phyloP scores from a whole-genome alignment of 352 stramenopile genomes.

The Aphanomyces invadans region DNA sequence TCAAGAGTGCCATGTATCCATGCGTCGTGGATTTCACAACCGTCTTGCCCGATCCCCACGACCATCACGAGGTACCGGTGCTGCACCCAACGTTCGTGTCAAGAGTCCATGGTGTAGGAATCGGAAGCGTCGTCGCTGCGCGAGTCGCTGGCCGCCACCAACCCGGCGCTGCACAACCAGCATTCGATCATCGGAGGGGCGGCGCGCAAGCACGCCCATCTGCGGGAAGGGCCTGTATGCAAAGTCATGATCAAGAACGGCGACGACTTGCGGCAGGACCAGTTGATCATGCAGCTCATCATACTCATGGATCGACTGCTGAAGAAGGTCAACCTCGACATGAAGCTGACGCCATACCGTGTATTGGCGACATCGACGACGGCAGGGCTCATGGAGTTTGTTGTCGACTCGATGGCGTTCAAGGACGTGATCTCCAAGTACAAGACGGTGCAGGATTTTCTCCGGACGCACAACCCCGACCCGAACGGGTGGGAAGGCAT shows the following conservation, averaged over 20 bases:
- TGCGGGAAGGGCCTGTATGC: conserved; percentile 85
- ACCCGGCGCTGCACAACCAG: not conserved
- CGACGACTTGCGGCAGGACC: conserved; percentile 99
- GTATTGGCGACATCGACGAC: conserved; percentile 82
- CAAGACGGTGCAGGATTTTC: conserved; percentile 87
- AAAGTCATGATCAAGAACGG: conserved; percentile 99
- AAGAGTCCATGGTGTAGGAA: conserved; percentile 44
- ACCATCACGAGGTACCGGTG: conserved; percentile 10
- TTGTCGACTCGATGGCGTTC: conserved; percentile 92
- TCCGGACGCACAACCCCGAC: conserved; percentile 82
- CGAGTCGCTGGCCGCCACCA: conserved; percentile 53
- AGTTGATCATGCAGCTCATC: conserved; percentile 99
- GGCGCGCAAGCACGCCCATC: conserved; percentile 27
- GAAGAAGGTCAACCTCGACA: conserved; percentile 98
- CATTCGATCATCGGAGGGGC: not conserved
- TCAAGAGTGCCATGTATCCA: conserved; percentile 97
- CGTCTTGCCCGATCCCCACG: conserved; percentile 42
- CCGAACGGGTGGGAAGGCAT: conserved; percentile 81
- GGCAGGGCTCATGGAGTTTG: conserved; percentile 96
- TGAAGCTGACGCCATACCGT: conserved; percentile 95
- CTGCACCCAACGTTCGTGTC: not conserved
- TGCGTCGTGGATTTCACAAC: conserved; percentile 94
- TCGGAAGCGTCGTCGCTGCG: conserved; percentile 36
- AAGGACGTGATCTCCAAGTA: conserved; percentile 94
- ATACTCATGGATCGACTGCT: conserved; percentile 98